phyloP scores from a whole-genome alignment of 805 yeast species.

The Babjeviella inositovora region DNA sequence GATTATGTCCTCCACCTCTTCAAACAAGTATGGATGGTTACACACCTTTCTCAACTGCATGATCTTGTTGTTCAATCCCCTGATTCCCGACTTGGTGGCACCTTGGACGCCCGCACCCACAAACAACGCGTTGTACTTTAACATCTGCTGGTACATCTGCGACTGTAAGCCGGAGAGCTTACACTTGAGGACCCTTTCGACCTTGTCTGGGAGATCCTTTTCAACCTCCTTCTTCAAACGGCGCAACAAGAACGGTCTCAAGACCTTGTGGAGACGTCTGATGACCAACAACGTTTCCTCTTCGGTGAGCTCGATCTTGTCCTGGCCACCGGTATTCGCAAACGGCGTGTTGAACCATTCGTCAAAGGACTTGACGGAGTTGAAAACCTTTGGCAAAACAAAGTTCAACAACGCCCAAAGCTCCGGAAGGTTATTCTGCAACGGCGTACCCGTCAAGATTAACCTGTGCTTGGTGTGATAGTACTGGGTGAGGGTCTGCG shows the following conservation, averaged over 20 bases:
- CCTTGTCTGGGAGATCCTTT: constrained; percentile 72
- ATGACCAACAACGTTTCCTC: constrained; percentile 75
- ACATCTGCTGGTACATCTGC: constrained; percentile 61
- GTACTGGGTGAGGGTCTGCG: constrained; percentile 52
- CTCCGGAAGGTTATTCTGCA: constrained; percentile 74
- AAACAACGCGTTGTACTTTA: constrained; percentile 49
- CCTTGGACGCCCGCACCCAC: constrained; percentile 44
- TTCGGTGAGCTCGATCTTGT: constrained; percentile 66
- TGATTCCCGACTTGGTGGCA: constrained; percentile 48
- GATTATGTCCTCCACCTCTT: constrained; percentile 59
- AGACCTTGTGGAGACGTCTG: constrained; percentile 73
- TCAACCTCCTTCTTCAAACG: constrained; percentile 81
- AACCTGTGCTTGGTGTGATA: constrained; percentile 65
- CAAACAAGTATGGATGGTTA: constrained; percentile 80
- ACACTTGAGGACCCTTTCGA: constrained; percentile 72
- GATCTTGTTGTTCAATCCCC: constrained; percentile 66
- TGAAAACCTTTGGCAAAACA: constrained; percentile 71
- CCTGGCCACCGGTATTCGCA: constrained; percentile 74
- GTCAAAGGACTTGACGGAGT: constrained; percentile 73
- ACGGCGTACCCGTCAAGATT: constrained; percentile 79
- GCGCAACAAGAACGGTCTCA: constrained; percentile 72
- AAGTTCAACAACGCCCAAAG: constrained; percentile 75
- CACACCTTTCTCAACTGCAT: constrained; percentile 80
- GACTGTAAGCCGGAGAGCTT: constrained; percentile 60
- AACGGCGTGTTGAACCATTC: constrained; percentile 88